Base-by-base conservation (phyloP, 2,329 filamentous ascomycete species). In the Cercospora beticola region DNA sequence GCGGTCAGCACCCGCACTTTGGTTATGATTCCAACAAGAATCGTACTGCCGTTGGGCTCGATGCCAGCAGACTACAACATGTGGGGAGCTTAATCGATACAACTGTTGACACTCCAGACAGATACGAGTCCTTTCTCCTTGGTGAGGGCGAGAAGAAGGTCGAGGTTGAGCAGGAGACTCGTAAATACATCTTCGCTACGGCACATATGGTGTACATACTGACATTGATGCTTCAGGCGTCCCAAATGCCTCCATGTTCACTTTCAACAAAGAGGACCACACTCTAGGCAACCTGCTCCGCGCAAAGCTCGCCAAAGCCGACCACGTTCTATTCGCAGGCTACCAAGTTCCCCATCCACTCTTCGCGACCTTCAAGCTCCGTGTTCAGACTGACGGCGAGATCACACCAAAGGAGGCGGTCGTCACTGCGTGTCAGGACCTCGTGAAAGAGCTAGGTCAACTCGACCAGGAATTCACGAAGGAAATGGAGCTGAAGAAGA, bases 41-140 rank as follows among this genome's bases (percentile, higher is more conserved):
- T 33, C 67, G 68, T 46, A 67, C 70, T 18, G 58, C 71, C 10
- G 18, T 54, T 54, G 56, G 43, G 23, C 46, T 46, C 16, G 74
- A 75, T 59, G 68, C 73, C 14, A 70, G 72, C 21, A 52, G 73
- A 49, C 31, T 68, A 6, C 73, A 72, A 49, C 71, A 71, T 59
- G 60, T 70, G 1, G 70, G 70, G 10, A 69, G 72, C n/a, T 65
- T 68, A 14, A 69, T 76, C 12, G 70, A 74, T 14, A 40, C 69
- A 5, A 61, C 66, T 60, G 58, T 71, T 79, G 79, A 82, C 72
- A 49, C 69, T 4, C 71, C 73, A 30, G 68, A 77, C 71, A 98
- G 95, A 78, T 97, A 96, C 83, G 95, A 98, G 85, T 88, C 96
- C 60, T 98, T 97, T 83, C 83, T 97, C 72, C 90, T 98, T 69